Percentiles rank a stretch among this genome's conserved stretches.
Conservation (phyloP, 2,329 filamentous ascomycete genomes). For the Colletotrichum aenigma region DNA sequence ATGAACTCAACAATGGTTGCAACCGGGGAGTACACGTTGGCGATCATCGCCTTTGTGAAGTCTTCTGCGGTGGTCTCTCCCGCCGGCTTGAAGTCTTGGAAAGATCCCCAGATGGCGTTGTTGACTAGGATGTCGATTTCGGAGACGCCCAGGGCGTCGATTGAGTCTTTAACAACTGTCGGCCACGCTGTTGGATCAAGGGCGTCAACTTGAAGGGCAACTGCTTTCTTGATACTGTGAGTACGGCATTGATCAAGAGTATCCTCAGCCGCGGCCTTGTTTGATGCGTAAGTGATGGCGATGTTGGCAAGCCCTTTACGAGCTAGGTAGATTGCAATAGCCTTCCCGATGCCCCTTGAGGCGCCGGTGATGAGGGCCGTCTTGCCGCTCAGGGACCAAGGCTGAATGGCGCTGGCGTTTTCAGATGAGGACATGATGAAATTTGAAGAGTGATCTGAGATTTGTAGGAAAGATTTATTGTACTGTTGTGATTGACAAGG, state of each 20-base stretch:
- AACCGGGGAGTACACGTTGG: conserved; percentile 18
- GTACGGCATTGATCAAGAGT: background rate
- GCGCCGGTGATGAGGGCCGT: background rate
- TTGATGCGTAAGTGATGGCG: background rate
- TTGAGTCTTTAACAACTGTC: background rate
- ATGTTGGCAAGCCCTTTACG: background rate
- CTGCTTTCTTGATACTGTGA: background rate
- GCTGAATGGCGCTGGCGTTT: background rate
- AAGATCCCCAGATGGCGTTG: background rate
- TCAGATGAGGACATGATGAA: background rate
- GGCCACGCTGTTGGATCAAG: background rate
- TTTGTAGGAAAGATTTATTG: background rate
- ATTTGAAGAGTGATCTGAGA: background rate
- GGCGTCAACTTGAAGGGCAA: background rate
- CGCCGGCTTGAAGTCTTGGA: background rate
- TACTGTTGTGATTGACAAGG: background rate
- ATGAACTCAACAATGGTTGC: conserved; percentile 32
- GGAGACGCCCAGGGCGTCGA: background rate
- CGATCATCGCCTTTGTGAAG: background rate
- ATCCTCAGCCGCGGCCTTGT: background rate
- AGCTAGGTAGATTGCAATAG: background rate
- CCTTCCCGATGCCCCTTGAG: background rate
- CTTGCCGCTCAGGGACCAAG: background rate
- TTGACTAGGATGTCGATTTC: conserved; percentile 4
- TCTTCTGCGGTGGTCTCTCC: background rate